Percentiles rank a stretch among this genome's conserved stretches.
Evolutionary conservation across 768 basidiomycete genomes (phyloP).

Genomic region (Boletus subparvulus): DNA sequence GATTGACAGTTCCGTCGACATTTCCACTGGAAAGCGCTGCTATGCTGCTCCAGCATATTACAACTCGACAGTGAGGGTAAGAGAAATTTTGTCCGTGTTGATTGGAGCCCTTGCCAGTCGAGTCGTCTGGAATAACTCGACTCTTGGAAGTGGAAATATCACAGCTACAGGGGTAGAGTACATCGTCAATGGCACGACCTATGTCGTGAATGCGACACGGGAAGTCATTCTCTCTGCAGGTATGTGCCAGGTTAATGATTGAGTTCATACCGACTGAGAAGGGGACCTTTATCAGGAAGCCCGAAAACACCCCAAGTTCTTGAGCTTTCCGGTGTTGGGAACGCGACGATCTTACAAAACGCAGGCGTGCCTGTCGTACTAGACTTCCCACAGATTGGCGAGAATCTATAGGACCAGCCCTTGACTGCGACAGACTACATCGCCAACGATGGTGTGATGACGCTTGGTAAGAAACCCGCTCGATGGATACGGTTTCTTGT

Average conservation of each 20-base stretch:
- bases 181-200: neutral
- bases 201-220: neutral
- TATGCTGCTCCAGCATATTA: neutral
- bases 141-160: neutral
- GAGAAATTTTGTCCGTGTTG: neutral
- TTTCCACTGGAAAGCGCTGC: neutral
- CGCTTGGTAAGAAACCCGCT: neutral
- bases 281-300: neutral
- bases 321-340: neutral
- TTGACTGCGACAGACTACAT: neutral
- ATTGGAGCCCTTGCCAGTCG: neutral
- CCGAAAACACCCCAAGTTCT: neutral
- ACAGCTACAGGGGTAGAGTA: neutral
- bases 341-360: neutral
- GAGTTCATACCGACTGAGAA: neutral
- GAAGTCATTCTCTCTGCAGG: neutral
- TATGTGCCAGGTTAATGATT: neutral
- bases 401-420: conserved; percentile 1
- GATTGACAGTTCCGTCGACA: neutral
- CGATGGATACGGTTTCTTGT: neutral
- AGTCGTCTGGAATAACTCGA: neutral
- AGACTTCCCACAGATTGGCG: neutral
- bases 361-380: neutral
- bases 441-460: neutral
- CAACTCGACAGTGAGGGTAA: neutral